A percentile compares a stretch with the other conserved stretches of the same genome.
phyloP scores from a whole-genome alignment of 1,139 yeast species.

The Sporopachydermia cereana region DNA sequence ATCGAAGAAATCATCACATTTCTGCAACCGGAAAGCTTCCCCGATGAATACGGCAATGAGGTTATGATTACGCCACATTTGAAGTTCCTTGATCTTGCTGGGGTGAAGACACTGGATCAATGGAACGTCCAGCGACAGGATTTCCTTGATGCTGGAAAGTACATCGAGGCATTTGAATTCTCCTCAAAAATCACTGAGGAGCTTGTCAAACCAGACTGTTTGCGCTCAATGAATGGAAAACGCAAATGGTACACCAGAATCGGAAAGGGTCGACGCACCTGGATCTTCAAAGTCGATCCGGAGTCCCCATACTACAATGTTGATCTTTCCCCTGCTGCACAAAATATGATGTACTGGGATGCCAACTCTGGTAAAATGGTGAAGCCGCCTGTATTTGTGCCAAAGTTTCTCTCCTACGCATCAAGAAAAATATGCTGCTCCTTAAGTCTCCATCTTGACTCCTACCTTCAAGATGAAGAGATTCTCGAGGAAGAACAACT shows the following conservation, averaged over 20 bases:
- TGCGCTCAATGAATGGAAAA: slow-evolving; percentile 35
- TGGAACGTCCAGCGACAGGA: slow-evolving; percentile 43
- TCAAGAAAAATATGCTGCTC: slow-evolving; percentile 6
- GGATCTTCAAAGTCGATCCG: slow-evolving; percentile 50
- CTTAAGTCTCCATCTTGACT: slow-evolving; percentile 3
- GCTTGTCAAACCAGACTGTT: slow-evolving; percentile 19
- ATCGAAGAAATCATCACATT: slow-evolving; percentile 38
- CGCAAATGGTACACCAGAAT: slow-evolving; percentile 34
- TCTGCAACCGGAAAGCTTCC: slow-evolving; percentile 25
- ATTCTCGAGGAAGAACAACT: slow-evolving; percentile 5
- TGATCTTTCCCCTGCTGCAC: slow-evolving; percentile 4
- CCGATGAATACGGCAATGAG: slow-evolving; percentile 18
- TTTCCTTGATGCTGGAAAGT: slow-evolving; percentile 30
- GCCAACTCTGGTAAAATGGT: slow-evolving; percentile 2
- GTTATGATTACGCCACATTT: slow-evolving; percentile 12
- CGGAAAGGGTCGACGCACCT: slow-evolving; percentile 70
- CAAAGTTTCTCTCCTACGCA: slow-evolving; percentile 1
- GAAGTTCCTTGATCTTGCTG: slow-evolving; percentile 40
- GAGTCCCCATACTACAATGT: slow-evolving; percentile 18
- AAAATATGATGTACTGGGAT: slow-evolving; percentile 4
- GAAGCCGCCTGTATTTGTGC: background rate
- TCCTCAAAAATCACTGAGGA: slow-evolving; percentile 22
- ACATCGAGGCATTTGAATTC: slow-evolving; percentile 28
- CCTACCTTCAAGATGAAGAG: slow-evolving; percentile 6
- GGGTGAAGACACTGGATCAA: slow-evolving; percentile 34